phyloP scores from a whole-genome alignment of 768 basidiomycete genomes.

The Lanmaoa pseudosensibilis region DNA sequence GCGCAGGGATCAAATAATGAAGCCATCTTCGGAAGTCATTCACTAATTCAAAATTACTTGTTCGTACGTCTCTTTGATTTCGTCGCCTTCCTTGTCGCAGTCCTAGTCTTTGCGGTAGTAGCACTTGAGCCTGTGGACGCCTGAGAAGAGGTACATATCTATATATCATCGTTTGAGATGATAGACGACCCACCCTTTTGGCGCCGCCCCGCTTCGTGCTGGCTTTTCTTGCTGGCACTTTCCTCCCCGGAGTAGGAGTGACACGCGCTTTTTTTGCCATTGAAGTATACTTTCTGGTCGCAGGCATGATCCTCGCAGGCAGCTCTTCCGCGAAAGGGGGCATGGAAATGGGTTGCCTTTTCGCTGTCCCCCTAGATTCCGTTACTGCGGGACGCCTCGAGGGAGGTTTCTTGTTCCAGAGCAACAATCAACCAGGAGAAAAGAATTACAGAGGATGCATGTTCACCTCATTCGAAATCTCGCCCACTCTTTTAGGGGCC shows the following conservation, averaged over 20 bases:
- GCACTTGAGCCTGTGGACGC: neutral
- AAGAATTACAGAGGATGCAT: neutral
- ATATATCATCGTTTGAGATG: neutral
- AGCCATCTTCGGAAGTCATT: neutral
- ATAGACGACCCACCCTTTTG: slow-evolving; percentile 9
- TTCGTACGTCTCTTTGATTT: neutral
- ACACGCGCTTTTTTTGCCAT: slow-evolving; percentile 27
- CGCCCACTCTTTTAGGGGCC: slow-evolving; percentile 12
- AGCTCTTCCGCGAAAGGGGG: neutral
- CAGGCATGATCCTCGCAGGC: neutral
- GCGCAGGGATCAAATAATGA: neutral
- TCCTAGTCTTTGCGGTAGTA: neutral
- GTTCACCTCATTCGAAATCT: slow-evolving; percentile 18
- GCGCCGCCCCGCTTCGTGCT: slow-evolving; percentile 1
- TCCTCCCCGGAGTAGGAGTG: slow-evolving; percentile 5
- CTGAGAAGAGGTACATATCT: neutral
- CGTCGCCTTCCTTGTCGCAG: neutral
- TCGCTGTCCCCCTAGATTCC: neutral
- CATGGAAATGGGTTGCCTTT: neutral
- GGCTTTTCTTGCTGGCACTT: slow-evolving; percentile 6
- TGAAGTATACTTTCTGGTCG: slow-evolving; percentile 25
- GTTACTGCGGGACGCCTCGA: neutral
- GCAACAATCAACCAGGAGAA: neutral
- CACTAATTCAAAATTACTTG: neutral
- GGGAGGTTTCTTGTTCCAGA: slow-evolving; percentile 15